phyloP scores from a whole-genome alignment of 257 asterid species.

The Scutellaria baicalensis region DNA sequence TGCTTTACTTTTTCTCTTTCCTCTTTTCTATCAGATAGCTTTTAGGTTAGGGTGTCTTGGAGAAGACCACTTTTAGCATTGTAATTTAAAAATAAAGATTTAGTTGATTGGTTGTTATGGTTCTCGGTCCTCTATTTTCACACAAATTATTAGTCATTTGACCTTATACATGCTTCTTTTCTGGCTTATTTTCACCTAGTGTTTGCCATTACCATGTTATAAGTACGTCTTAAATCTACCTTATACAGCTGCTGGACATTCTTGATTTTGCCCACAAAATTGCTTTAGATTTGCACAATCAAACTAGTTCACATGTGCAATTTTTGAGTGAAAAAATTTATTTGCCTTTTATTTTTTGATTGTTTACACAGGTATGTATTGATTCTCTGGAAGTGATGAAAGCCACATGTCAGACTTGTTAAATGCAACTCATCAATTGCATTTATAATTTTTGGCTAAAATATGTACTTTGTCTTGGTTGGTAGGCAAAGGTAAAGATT shows the following conservation, averaged over 20 bases:
- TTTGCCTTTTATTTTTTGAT: neutral
- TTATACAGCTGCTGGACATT: neutral
- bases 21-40: neutral
- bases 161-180: neutral
- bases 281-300: neutral
- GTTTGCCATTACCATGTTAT: neutral
- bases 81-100: neutral
- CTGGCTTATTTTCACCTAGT: neutral
- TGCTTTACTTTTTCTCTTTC: neutral
- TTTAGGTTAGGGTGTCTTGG: neutral
- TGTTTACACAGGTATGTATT: neutral
- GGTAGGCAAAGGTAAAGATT: slow-evolving; percentile 69
- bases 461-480: slow-evolving; percentile 15
- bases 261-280: neutral
- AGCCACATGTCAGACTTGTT: neutral
- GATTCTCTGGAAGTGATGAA: neutral
- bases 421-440: neutral
- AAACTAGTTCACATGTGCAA: neutral
- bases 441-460: slow-evolving; percentile 2
- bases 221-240: neutral
- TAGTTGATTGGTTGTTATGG: neutral
- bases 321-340: neutral
- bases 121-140: neutral
- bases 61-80: neutral
- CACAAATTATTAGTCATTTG: neutral